Base-by-base conservation (phyloP, 139 green algal species). In the Bryopsis sp. region DNA sequence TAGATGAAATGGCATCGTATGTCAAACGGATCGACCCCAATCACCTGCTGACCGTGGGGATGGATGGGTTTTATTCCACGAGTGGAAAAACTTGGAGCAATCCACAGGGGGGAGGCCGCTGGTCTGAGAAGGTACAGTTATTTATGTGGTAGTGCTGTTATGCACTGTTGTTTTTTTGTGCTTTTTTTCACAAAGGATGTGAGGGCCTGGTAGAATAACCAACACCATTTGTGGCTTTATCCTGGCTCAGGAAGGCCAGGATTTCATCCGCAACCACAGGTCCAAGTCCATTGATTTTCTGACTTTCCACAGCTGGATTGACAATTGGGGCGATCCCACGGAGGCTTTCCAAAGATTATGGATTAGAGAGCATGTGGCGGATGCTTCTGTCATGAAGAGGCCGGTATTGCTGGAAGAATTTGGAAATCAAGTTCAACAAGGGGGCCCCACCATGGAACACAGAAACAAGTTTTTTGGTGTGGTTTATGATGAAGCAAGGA, bases 371-470 rank as follows among this genome's bases (percentile, higher is more conserved):
- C 61, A 62, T 11, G 46, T 82, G 83, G 64, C 28, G 11, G 15
- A 79, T 75, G 68, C 79, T 68, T 31, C 61, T 70, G 28, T 69
- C 67, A 24, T 58, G 22, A 33, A 71, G 43, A 93, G 88, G 77
- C 86, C 86, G 26, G 47, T 91, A 32, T 62, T 93, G 54, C 67
- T 93, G 38, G 86, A 93, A 68, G 86, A 93, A 78, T 89, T 89
- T 74, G 81, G 86, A 11, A 86, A 89, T 73, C 78, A 68, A 28
- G 67, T 73, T 47, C 67, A 80, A 58, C 39, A 75, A 43, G 58
- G 47, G 46, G 62, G 65, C 37, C 47, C 39, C 48, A 36, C 62
- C 31, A 31, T 47, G 15, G 22, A 2, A 39, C 26, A 72, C 26
- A 6, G 69, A 24, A 48, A 47, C 26, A 29, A 73, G 15, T 73